These are phyloP conservation scores for Alternaria viburni DNA, from an alignment of 2,329 filamentous ascomycete species.

Conservation along the genomic window DNA sequence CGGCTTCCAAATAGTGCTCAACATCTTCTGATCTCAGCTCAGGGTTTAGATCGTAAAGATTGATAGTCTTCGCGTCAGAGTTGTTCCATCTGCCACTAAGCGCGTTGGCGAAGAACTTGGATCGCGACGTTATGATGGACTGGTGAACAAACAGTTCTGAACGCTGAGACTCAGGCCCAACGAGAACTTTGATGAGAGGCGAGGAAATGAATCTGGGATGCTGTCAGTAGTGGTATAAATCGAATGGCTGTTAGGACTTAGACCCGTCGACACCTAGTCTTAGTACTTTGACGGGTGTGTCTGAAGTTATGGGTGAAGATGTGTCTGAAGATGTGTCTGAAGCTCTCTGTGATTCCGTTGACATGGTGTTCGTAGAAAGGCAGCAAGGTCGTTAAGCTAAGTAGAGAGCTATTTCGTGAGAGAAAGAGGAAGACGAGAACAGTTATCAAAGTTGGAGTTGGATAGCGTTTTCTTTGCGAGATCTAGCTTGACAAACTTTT, in stretches of 20 bases:
- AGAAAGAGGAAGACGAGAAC: background rate
- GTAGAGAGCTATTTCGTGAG: background rate
- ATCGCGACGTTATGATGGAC: conserved; percentile 1
- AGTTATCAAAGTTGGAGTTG: rapidly evolving
- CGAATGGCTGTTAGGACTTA: background rate
- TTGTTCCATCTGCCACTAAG: background rate
- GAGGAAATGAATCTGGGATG: background rate
- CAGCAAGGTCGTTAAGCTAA: background rate
- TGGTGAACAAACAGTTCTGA: conserved; percentile 2
- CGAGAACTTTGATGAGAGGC: background rate
- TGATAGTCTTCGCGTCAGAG: background rate
- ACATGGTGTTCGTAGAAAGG: background rate
- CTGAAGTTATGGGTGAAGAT: background rate
- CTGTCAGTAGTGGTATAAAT: background rate
- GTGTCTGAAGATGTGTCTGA: background rate
- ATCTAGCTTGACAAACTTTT: background rate
- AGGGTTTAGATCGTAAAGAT: background rate
- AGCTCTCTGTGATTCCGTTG: background rate
- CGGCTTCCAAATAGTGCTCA: conserved; percentile 13
- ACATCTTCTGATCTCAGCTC: conserved; percentile 15
- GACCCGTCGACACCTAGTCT: background rate
- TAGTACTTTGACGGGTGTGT: background rate
- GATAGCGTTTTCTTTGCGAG: background rate
- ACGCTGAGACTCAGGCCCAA: background rate
- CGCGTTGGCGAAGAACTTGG: conserved; percentile 7